A percentile compares a stretch with the other conserved stretches of the same genome.
phyloP scores from a whole-genome alignment of 1,139 yeast species.

The Hyphopichia fennica region DNA sequence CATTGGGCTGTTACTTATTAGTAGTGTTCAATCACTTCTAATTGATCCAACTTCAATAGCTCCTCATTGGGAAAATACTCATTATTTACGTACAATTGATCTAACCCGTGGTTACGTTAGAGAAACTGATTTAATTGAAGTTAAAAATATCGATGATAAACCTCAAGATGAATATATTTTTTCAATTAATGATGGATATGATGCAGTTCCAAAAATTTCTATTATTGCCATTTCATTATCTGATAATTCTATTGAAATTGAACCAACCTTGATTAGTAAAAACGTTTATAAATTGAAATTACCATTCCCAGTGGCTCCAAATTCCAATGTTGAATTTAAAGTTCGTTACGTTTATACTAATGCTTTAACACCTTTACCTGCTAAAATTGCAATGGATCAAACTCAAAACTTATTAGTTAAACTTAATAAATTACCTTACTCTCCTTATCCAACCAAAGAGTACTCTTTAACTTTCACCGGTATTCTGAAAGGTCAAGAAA shows the following conservation, averaged over 20 bases:
- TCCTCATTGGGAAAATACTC: conserved; percentile 44
- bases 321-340: conserved; percentile 48
- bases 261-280: conserved; percentile 28
- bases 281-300: conserved; percentile 47
- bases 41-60: conserved; percentile 1
- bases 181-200: conserved; percentile 49
- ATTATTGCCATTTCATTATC: conserved; percentile 39
- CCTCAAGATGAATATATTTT: conserved; percentile 60
- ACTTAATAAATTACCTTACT: conserved; percentile 57
- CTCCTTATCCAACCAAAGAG: conserved; percentile 60
- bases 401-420: conserved; percentile 59
- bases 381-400: conserved; percentile 57
- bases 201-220: conserved; percentile 47
- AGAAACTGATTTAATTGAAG: conserved; percentile 57
- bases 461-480: conserved; percentile 55
- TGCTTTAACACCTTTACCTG: conserved; percentile 62
- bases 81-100: conserved; percentile 56
- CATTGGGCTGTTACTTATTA: background rate
- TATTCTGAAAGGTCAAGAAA: conserved; percentile 47
- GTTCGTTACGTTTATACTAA: conserved; percentile 56
- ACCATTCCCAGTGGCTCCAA: conserved; percentile 69
- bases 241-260: conserved; percentile 32
- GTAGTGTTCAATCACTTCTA: background rate
- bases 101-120: conserved; percentile 65
- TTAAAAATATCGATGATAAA: conserved; percentile 56